Percentiles rank a stretch among this genome's conserved stretches.
phyloP scores from a whole-genome alignment of 129 eudicot species.

The Tagetes erecta region DNA sequence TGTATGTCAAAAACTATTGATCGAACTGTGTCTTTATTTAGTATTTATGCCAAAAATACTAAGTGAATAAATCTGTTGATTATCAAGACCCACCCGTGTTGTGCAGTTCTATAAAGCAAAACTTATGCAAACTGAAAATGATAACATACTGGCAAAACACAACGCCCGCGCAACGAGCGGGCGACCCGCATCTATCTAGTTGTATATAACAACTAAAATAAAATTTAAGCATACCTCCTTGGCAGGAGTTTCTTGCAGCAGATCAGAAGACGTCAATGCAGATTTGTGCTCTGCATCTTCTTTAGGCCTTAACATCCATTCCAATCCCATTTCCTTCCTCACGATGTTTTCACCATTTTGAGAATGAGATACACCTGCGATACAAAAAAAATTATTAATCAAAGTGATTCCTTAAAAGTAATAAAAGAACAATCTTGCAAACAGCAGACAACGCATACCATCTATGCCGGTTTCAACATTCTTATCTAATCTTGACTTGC shows the following conservation, averaged over 20 bases:
- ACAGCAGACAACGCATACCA: constrained; percentile 6
- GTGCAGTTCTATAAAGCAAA: too few relatives aligned
- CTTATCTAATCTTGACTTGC: constrained; percentile 20
- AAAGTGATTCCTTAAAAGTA: constrained; percentile 3
- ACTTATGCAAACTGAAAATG: too few relatives aligned
- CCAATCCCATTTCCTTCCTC: constrained; percentile 84
- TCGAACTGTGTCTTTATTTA: too few relatives aligned
- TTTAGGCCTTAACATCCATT: constrained; percentile 90
- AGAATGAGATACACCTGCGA: constrained; percentile 26
- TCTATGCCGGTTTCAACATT: constrained; percentile 14
- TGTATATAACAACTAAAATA: neutral
- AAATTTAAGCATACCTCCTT: constrained; percentile 57
- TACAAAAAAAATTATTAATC: neutral
- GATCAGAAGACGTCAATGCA: constrained; percentile 21
- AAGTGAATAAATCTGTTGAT: too few relatives aligned
- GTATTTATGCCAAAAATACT: too few relatives aligned
- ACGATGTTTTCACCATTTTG: constrained; percentile 29
- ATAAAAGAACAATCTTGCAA: neutral
- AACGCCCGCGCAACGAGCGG: too few relatives aligned
- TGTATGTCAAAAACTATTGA: too few relatives aligned
- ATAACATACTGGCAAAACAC: too few relatives aligned
- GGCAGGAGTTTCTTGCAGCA: constrained; percentile 50
- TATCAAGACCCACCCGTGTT: too few relatives aligned
- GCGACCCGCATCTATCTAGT: too few relatives aligned
- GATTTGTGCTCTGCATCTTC: constrained; percentile 39